Conservation (phyloP, 2,329 filamentous ascomycete genomes). For the Claviceps lovelessii region DNA sequence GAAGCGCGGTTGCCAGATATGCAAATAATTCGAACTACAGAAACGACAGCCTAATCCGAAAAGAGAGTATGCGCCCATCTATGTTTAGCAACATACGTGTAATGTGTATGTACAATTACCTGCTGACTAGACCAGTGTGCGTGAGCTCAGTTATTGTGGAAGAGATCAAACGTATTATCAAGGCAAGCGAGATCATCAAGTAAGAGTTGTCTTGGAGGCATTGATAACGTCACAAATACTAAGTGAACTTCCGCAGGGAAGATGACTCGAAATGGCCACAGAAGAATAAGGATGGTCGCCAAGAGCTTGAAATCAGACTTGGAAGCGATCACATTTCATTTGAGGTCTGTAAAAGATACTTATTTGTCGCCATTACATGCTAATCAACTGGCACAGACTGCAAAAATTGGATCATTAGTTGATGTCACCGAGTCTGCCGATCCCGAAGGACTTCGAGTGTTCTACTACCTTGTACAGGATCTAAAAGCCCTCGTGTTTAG, state of each 20-base stretch:
- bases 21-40: conserved; percentile 99
- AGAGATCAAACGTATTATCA: conserved; percentile 95
- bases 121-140: conserved; percentile 52
- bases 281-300: conserved; percentile 97
- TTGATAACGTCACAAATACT: neutral
- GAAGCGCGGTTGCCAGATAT: conserved; percentile 87
- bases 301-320: conserved; percentile 87
- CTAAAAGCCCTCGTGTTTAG: conserved; percentile 94
- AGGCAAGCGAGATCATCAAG: conserved; percentile 95
- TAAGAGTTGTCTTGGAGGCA: conserved; percentile 25
- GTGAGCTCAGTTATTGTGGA: conserved; percentile 81
- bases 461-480: conserved; percentile 97
- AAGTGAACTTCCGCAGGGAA: conserved; percentile 46
- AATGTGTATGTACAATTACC: neutral
- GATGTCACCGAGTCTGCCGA: conserved; percentile 94
- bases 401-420: conserved; percentile 92
- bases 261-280: conserved; percentile 97
- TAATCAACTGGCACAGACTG: conserved; percentile 49
- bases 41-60: conserved; percentile 94
- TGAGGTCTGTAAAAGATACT: conserved; percentile 47
- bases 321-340: conserved; percentile 96
- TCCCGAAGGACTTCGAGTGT: conserved; percentile 88
- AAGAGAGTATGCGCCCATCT: conserved; percentile 69
- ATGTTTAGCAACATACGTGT: neutral
- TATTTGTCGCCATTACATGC: neutral